Base-by-base conservation (phyloP, 140 eudicot species). In the Erigeron philadelphicus region DNA sequence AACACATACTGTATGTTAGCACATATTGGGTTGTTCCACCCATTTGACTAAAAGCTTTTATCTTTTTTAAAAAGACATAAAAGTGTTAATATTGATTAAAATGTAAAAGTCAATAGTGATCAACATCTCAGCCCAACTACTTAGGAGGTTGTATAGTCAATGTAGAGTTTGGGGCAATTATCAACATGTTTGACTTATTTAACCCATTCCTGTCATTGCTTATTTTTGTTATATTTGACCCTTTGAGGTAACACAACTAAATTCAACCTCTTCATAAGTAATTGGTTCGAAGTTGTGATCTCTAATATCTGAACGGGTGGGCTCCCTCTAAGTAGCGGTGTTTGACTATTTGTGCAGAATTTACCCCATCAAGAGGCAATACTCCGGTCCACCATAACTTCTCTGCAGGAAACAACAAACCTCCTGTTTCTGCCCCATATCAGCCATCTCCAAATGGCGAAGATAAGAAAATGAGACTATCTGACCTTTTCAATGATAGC, bases 321-420 rank as follows among this genome's bases (percentile, higher is more conserved):
- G 15, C 12, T 61, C 11, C 8, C 31, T 50, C 67, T 64, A 9
- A 73, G 21, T 67, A 73, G 49, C 58, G 18, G 18, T 55, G 6
- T 17, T 21, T 21, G 25, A 21, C 25, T 21, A 21, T 21, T 9
- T 53, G n/a, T 78, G 82, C 89, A 88, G 97, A 91, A 49, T 91
- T 88, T 53, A 84, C 97, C 52, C 95, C 97, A 57, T 91, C 97
- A 58, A 83, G 95, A 11, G 95, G 97, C 54, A 91, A 16, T 58
- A 88, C 97, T 4, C 97, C 97, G 16, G 84, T 86, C 75, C 97
- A 83, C 74, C 87, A 78, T 61, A 84, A 72, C 54, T 80, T 82
- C 67, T 50, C 94, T 35, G 48, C 73, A 3, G 84, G 86, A 38
- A 78, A 74, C 50, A 55, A 53, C 21, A 78, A 75, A 44, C 58